Evolutionary conservation across 257 asterid species (phyloP).

Genomic region (Thymus mandschuricus): DNA sequence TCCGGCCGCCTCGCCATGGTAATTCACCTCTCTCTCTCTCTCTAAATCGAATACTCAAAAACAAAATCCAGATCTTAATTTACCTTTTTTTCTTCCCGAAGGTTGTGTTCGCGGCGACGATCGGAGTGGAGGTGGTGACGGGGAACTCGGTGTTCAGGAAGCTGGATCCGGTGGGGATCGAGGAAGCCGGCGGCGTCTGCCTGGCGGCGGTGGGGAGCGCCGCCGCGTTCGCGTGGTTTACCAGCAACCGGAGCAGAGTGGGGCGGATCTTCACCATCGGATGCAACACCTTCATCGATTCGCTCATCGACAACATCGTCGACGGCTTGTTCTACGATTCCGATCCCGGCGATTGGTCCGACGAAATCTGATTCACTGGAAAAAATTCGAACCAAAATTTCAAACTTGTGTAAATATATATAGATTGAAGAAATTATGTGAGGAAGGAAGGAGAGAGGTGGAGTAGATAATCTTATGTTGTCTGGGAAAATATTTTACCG

Average conservation of each 20-base stretch:
- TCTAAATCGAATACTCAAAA: too few relatives aligned
- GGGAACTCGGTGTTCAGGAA: slow-evolving; percentile 80
- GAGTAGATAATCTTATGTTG: not conserved
- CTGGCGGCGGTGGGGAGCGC: slow-evolving; percentile 71
- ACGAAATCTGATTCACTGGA: slow-evolving; percentile 36
- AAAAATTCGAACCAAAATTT: not conserved
- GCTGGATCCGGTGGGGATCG: slow-evolving; percentile 70
- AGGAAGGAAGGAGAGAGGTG: not conserved
- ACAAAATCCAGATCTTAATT: not conserved
- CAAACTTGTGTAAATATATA: not conserved
- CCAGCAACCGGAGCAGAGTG: slow-evolving; percentile 73
- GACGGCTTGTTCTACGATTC: slow-evolving; percentile 78
- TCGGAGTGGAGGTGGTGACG: slow-evolving; percentile 64
- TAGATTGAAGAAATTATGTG: not conserved
- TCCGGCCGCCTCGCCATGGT: slow-evolving; percentile 98
- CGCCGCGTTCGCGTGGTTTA: slow-evolving; percentile 75
- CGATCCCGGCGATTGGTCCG: slow-evolving; percentile 53
- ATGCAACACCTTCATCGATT: slow-evolving; percentile 77
- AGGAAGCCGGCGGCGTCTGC: slow-evolving; percentile 66
- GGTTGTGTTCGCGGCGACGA: slow-evolving; percentile 86
- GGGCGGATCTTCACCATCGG: slow-evolving; percentile 63
- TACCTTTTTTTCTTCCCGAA: slow-evolving; percentile 8
- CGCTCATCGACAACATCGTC: slow-evolving; percentile 69
- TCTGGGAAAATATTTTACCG: not conserved
- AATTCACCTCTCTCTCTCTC: not conserved